Percentiles rank a stretch among this genome's conserved stretches.
Conservation (phyloP, 2,329 filamentous ascomycete species). For the Sporothrix luriei region DNA sequence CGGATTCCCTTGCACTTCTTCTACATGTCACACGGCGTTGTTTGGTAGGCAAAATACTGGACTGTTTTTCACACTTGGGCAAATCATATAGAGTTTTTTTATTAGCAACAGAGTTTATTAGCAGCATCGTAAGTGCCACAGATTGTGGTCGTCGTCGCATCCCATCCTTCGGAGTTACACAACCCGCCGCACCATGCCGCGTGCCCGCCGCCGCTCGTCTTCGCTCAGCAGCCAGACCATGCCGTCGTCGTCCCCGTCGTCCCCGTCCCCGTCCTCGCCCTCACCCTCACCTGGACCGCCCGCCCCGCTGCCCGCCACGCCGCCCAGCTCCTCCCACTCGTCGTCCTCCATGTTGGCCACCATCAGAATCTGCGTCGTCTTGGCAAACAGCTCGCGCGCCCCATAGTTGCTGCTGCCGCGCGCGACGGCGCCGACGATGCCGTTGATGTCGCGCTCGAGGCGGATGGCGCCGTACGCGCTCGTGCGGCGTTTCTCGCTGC, state of each 20-base stretch:
- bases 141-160: too few species aligned
- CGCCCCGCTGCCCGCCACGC: conserved; percentile 16
- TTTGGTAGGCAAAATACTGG: background rate
- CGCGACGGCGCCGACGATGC: conserved; percentile 68
- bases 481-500: conserved; percentile 55
- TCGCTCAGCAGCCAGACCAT: conserved; percentile 71
- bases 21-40: background rate
- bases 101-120: too few species aligned
- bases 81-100: too few species aligned
- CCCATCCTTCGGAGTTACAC: background rate
- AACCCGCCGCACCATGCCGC: conserved; percentile 61
- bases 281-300: conserved; percentile 4
- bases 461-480: conserved; percentile 79
- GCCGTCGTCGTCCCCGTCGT: conserved; percentile 56
- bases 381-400: conserved; percentile 74
- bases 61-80: too few species aligned
- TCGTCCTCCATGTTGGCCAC: conserved; percentile 95
- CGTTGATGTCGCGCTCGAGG: conserved; percentile 80
- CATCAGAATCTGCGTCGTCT: conserved; percentile 78
- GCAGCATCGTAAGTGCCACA: too few species aligned
- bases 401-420: conserved; percentile 72
- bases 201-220: conserved; percentile 73
- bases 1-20: background rate
- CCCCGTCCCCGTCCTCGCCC: conserved; percentile 49
- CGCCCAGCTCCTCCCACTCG: conserved; percentile 78